These are phyloP conservation scores for Pythium aphanidermatum DNA, from an alignment of 352 stramenopile species.

Conservation along the genomic window DNA sequence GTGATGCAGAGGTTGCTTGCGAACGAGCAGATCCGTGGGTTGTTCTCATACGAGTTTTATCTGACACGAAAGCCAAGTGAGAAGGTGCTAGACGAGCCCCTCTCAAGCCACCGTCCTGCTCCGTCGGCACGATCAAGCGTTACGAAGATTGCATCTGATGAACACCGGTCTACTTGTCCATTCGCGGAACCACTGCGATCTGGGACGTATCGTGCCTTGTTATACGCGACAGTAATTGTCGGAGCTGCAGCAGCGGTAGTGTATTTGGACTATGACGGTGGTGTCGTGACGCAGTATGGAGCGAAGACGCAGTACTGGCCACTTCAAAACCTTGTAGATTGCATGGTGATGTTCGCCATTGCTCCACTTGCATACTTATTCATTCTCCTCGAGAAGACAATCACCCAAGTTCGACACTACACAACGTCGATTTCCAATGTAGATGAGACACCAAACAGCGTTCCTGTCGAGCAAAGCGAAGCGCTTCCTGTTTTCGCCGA, in stretches of 20 bases:
- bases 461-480: not conserved
- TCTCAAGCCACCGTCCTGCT: not conserved
- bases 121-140: not conserved
- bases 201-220: slow-evolving; percentile 12
- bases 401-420: no score
- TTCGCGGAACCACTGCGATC: slow-evolving; percentile 21
- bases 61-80: slow-evolving; percentile 17
- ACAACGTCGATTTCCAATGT: no score
- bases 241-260: slow-evolving; percentile 4
- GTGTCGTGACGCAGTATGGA: slow-evolving; percentile 17
- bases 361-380: slow-evolving; percentile 13
- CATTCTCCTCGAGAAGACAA: slow-evolving; percentile 4
- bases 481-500: not conserved
- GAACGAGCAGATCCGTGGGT: slow-evolving; percentile 1
- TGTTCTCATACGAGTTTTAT: slow-evolving; percentile 23
- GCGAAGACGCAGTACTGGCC: slow-evolving; percentile 29
- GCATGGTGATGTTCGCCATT: slow-evolving; percentile 20
- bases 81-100: slow-evolving; percentile 6
- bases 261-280: slow-evolving; percentile 22
- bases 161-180: slow-evolving; percentile 3
- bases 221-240: slow-evolving; percentile 17
- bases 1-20: slow-evolving; percentile 19
- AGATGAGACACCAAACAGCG: no score
- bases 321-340: slow-evolving; percentile 23
- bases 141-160: not conserved